Base-by-base conservation (phyloP, 2,329 filamentous ascomycete species). In the Aspergillus transmontanensis region DNA sequence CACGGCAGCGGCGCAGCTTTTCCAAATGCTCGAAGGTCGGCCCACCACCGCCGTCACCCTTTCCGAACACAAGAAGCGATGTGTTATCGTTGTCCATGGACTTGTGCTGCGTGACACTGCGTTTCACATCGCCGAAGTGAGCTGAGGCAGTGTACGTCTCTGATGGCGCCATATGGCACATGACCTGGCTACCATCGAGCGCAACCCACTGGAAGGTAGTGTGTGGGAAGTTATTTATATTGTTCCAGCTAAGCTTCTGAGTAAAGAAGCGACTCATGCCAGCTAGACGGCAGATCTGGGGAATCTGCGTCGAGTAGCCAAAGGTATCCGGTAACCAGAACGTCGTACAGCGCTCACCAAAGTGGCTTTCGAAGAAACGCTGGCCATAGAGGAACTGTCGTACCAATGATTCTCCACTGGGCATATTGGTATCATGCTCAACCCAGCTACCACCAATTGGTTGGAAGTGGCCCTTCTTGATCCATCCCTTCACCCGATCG, bases 281-380 rank as follows among this genome's bases (percentile, higher is more conserved):
- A n/a, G 95, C 91, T 32, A 97, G 83, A 4, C 94, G 90, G 75
- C 93, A 98, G 48, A 99, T 83, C 75, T 99, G 95, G 14, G 95
- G 95, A 48, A 99, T 86, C 78, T 99, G 95, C 57, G 90, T 91
- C 0, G 94, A 97, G 80, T 99, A 99, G 16, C 95, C 95, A 80
- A 99, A 99, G 0, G 95, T 99, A 77, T 99, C 95, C 0, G 95
- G 95, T 7, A 99, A 85, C 95, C 95, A 99, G 79, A 99, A 99
- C 0, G 95, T 98, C 69, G 87, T 87, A 78, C 90, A 94, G 67
- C 95, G 88, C 72, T 91, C 86, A 50, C 95, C 95, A 76, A 99
- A 99, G 69, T 92, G 89, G 77, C 90, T 92, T 78, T 99, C 91
- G 70, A 97, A 99, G 81, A 94, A 96, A 46, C 95, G 86, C 76